phyloP scores from a whole-genome alignment of 2,329 filamentous ascomycete genomes.

The Ophiostoma quercus region DNA sequence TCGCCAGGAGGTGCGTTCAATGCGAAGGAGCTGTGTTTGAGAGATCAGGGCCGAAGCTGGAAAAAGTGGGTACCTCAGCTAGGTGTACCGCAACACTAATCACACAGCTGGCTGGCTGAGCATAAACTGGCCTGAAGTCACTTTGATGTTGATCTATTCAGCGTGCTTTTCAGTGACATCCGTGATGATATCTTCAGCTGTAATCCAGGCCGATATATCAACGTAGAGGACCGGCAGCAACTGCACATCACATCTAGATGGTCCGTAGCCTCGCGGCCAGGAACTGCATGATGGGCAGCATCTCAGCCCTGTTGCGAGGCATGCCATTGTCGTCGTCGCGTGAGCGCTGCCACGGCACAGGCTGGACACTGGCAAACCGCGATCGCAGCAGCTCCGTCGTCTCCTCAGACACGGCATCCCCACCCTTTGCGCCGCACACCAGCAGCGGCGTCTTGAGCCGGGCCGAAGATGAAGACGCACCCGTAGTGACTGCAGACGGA shows the following conservation, averaged over 20 bases:
- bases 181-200: not conserved
- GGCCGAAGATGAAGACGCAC: slow-evolving; percentile 35
- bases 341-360: slow-evolving; percentile 60
- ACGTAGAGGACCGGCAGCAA: not conserved
- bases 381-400: slow-evolving; percentile 59
- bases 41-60: not conserved
- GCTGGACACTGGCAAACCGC: slow-evolving; percentile 61
- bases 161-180: not conserved
- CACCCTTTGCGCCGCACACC: slow-evolving; percentile 51
- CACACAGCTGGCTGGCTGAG: too few species aligned
- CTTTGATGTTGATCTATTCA: not conserved
- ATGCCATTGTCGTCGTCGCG: slow-evolving; percentile 60
- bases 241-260: not conserved
- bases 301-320: slow-evolving; percentile 79
- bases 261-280: slow-evolving; percentile 57
- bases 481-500: slow-evolving; percentile 48
- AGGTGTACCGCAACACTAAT: not conserved
- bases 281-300: slow-evolving; percentile 84
- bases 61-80: not conserved
- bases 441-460: slow-evolving; percentile 62
- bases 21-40: not conserved
- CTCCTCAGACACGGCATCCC: slow-evolving; percentile 49
- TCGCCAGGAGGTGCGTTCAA: not conserved
- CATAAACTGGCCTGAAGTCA: not conserved
- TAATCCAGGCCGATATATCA: not conserved